These are phyloP conservation scores for Irpex sp. DNA, from an alignment of 1,284 basidiomycete species.

Conservation along the genomic window DNA sequence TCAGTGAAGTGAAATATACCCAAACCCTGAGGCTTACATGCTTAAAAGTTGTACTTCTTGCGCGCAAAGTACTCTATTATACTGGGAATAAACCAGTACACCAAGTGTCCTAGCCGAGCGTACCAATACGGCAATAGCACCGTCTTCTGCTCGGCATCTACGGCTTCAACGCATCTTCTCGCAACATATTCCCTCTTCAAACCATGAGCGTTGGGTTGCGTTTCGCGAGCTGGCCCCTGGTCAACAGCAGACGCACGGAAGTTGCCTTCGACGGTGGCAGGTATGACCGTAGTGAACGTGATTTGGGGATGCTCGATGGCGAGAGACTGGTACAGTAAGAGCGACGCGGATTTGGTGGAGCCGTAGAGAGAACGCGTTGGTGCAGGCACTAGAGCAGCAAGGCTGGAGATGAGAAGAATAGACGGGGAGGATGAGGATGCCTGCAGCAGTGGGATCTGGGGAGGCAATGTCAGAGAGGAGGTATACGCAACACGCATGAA, in stretches of 20 bases:
- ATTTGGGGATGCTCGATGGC: conserved; percentile 75
- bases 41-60: conserved; percentile 54
- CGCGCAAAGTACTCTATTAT: conserved; percentile 53
- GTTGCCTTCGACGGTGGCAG: conserved; percentile 68
- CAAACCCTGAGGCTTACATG: no score
- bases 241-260: conserved; percentile 81
- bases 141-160: conserved; percentile 50
- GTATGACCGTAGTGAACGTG: conserved; percentile 54
- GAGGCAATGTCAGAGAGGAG: not conserved
- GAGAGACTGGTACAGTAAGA: conserved; percentile 76
- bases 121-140: conserved; percentile 51
- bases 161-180: conserved; percentile 48
- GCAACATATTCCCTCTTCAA: conserved; percentile 57
- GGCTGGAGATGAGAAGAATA: conserved; percentile 77
- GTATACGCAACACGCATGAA: not conserved
- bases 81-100: conserved; percentile 63
- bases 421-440: conserved; percentile 69
- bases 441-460: conserved; percentile 75
- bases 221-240: conserved; percentile 46
- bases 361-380: conserved; percentile 86
- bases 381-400: conserved; percentile 79
- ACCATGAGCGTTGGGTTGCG: conserved; percentile 51
- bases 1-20: no score
- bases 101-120: conserved; percentile 35
- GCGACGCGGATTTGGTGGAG: conserved; percentile 80